Conservation (phyloP, 768 basidiomycete species). For the Coprinellus aureogranulatus region DNA sequence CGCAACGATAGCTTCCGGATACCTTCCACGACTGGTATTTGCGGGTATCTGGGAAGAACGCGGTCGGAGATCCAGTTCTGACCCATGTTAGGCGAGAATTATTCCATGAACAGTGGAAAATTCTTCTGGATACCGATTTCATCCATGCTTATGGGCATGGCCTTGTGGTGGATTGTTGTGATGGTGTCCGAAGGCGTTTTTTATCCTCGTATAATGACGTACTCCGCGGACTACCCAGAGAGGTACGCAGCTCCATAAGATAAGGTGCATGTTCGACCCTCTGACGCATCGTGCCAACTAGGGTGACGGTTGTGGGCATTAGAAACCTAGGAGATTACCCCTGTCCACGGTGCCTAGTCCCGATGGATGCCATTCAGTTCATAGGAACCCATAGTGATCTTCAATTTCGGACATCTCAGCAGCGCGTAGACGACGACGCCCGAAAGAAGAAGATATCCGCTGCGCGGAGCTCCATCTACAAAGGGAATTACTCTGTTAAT, state of each 20-base stretch:
- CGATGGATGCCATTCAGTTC: too few species aligned
- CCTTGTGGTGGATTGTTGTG: not conserved
- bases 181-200: not conserved
- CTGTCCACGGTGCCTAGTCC: too few species aligned
- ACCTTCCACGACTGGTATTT: not conserved
- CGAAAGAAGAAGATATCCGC: too few species aligned
- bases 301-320: not conserved
- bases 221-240: conserved; percentile 8
- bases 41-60: not conserved
- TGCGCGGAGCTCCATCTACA: too few species aligned
- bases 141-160: not conserved
- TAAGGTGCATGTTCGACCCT: too few species aligned
- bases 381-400: too few species aligned
- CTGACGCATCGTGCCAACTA: not conserved
- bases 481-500: too few species aligned
- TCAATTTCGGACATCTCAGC: too few species aligned
- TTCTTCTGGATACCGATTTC: not conserved
- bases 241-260: not conserved
- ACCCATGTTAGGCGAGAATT: not conserved
- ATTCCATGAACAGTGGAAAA: not conserved
- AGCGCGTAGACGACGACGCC: too few species aligned
- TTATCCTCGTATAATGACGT: conserved; percentile 4
- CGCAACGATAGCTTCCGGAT: not conserved
- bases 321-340: not conserved
- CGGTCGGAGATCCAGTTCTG: not conserved